A percentile compares a stretch with the other conserved stretches of the same genome.
Conservation (phyloP, 805 yeast species). For the Nematodospora valgi region DNA sequence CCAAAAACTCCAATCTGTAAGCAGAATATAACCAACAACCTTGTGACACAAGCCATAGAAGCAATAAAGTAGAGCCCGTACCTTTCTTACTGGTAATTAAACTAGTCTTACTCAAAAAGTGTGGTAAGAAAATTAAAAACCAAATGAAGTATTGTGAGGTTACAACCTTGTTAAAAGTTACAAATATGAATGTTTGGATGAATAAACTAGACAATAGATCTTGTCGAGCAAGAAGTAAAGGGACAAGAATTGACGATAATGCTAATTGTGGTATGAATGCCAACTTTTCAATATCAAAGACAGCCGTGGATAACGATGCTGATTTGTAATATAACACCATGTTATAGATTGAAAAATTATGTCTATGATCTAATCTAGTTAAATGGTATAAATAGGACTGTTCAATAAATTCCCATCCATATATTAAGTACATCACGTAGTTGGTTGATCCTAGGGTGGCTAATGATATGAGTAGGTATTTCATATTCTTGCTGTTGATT, state of each 20-base stretch:
- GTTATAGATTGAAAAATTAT: conserved; percentile 89
- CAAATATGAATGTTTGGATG: conserved; percentile 43
- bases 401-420: conserved; percentile 71
- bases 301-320: conserved; percentile 13
- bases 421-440: conserved; percentile 57
- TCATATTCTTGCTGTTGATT: conserved; percentile 36
- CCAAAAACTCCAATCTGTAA: conserved; percentile 76
- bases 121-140: conserved; percentile 85
- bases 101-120: conserved; percentile 51
- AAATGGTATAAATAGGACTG: conserved; percentile 85
- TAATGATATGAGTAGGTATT: conserved; percentile 28
- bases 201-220: conserved; percentile 34
- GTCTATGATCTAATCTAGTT: conserved; percentile 84
- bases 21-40: conserved; percentile 78
- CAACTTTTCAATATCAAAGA: conserved; percentile 42
- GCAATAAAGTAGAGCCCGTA: conserved; percentile 40
- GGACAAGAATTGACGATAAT: conserved; percentile 57
- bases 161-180: conserved; percentile 53
- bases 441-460: conserved; percentile 49
- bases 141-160: conserved; percentile 96
- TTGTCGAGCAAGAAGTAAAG: conserved; percentile 37
- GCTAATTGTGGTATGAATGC: conserved; percentile 85
- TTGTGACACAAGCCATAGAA: conserved; percentile 69
- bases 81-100: conserved; percentile 17
- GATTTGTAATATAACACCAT: conserved; percentile 65